phyloP scores from a whole-genome alignment of 2,329 filamentous ascomycete species.

The Chaetothyriales sp. region DNA sequence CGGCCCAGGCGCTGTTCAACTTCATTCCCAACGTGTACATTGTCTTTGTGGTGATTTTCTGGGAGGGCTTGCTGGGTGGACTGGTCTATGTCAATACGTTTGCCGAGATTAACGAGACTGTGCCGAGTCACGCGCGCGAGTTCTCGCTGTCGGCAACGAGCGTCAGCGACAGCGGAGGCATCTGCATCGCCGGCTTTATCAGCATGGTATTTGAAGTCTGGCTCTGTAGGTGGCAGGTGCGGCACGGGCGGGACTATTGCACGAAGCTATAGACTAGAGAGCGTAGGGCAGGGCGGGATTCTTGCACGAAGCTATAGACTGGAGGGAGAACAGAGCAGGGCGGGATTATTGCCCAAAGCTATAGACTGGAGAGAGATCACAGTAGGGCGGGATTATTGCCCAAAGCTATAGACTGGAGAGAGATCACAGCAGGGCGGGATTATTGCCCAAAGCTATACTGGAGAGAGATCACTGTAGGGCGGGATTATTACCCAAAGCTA shows the following conservation, averaged over 20 bases:
- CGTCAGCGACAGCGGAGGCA: conserved; percentile 82
- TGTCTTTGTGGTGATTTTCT: conserved; percentile 76
- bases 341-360: too few species aligned
- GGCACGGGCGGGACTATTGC: conserved; percentile 65
- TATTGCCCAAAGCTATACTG: too few species aligned
- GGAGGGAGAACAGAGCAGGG: too few species aligned
- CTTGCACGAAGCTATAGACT: too few species aligned
- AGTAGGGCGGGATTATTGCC: too few species aligned
- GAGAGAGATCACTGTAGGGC: too few species aligned
- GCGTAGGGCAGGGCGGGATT: background rate
- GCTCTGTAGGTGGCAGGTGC: conserved; percentile 73
- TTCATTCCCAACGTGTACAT: conserved; percentile 78
- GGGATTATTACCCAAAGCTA: too few species aligned
- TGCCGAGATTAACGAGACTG: conserved; percentile 77
- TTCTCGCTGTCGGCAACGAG: conserved; percentile 83
- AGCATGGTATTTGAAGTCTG: conserved; percentile 70
- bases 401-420: too few species aligned
- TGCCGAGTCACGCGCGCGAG: conserved; percentile 65
- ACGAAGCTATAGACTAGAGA: conserved; percentile 25
- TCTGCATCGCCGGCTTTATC: conserved; percentile 74
- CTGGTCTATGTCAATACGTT: conserved; percentile 94
- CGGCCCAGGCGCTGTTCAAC: conserved; percentile 60
- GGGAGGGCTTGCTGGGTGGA: conserved; percentile 85
- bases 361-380: too few species aligned
- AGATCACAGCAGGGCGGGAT: too few species aligned